Evolutionary conservation across 352 stramenopile species (phyloP).

Genomic region (Phytophthora multivora): DNA sequence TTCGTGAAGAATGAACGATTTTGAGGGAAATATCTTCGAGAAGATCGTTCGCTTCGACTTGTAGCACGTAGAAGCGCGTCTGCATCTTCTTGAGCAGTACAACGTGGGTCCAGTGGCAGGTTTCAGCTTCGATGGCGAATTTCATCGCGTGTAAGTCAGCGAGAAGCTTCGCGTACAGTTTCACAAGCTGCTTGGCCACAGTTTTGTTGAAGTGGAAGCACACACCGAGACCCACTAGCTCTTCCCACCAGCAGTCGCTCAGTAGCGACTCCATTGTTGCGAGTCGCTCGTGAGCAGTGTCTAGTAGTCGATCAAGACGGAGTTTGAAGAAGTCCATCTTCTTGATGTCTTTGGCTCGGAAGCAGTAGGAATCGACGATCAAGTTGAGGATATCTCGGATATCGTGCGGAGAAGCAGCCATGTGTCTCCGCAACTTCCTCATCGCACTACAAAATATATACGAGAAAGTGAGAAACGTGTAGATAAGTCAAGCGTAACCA

Average conservation of each 20-base stretch:
- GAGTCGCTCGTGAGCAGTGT: conserved; percentile 43
- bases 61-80: conserved; percentile 67
- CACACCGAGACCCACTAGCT: conserved; percentile 56
- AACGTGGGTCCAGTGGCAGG: conserved; percentile 61
- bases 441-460: conserved; percentile 50
- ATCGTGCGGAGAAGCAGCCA: conserved; percentile 54
- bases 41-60: conserved; percentile 66
- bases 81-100: conserved; percentile 71
- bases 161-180: conserved; percentile 60
- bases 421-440: conserved; percentile 48
- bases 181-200: conserved; percentile 68
- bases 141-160: conserved; percentile 73
- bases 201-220: conserved; percentile 79
- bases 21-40: conserved; percentile 68
- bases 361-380: conserved; percentile 84
- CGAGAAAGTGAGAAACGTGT: conserved; percentile 5
- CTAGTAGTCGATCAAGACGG: conserved; percentile 57
- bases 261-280: conserved; percentile 60
- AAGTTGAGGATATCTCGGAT: conserved; percentile 80
- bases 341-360: conserved; percentile 73
- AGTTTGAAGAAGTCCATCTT: conserved; percentile 82
- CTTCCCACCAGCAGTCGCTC: conserved; percentile 76
- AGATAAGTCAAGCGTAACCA: background rate
- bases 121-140: conserved; percentile 73
- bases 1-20: conserved; percentile 32